Conservation (phyloP, 768 basidiomycete species). For the Auricularia sp. region DNA sequence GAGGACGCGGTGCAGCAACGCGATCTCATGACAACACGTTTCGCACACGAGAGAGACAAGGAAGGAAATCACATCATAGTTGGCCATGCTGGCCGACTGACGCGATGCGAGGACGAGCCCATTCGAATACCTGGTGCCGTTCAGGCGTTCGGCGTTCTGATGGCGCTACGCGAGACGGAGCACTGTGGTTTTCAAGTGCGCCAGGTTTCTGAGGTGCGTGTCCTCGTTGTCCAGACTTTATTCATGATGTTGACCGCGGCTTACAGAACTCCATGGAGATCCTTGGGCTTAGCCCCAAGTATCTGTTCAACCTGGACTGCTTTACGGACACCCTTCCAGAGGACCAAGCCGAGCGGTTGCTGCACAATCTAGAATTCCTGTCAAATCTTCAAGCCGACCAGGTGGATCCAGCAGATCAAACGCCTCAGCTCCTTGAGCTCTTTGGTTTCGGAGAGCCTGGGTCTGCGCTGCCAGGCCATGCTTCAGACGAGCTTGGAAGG, state of each 20-base stretch:
- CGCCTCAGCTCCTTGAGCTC: conserved; percentile 58
- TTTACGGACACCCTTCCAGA: conserved; percentile 62
- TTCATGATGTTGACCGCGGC: conserved; percentile 17
- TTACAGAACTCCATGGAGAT: conserved; percentile 54
- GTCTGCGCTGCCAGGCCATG: conserved; percentile 25
- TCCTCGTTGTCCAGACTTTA: conserved; percentile 18
- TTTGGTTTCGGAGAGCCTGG: conserved; percentile 64
- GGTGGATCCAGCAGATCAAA: conserved; percentile 31
- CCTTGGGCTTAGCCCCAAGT: conserved; percentile 60
- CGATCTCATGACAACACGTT: conserved; percentile 46
- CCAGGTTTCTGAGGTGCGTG: conserved; percentile 54
- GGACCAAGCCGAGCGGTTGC: conserved; percentile 52
- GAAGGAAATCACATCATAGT: conserved; percentile 62
- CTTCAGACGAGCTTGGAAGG: conserved; percentile 19
- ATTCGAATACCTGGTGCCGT: conserved; percentile 75
- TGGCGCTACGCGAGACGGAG: conserved; percentile 53
- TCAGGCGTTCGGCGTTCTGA: conserved; percentile 74
- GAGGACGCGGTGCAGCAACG: background rate
- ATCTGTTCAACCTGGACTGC: conserved; percentile 62
- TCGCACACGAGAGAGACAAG: conserved; percentile 50
- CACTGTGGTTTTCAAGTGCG: conserved; percentile 50
- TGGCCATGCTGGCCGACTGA: conserved; percentile 56
- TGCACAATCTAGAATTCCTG: conserved; percentile 66
- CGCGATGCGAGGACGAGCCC: conserved; percentile 75
- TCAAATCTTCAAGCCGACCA: conserved; percentile 34